Conservation (phyloP, 139 green algal species). For the Auxenochlorella pyrenoidosa region DNA sequence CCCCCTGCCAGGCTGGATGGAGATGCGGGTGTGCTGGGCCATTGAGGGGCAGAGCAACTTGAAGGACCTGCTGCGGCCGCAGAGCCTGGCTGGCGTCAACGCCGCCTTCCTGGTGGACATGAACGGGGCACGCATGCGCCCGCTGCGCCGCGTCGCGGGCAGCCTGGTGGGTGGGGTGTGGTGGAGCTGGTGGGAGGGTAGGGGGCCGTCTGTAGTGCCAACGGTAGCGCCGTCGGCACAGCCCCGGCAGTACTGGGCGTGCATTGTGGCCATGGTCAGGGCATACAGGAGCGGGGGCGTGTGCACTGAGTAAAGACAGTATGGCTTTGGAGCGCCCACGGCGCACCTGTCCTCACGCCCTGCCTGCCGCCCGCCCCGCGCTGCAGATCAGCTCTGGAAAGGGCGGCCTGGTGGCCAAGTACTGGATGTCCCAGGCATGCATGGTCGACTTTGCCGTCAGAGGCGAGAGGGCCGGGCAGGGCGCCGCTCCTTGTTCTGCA, state of each 20-base stretch:
- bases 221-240: no score
- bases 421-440: background rate
- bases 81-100: background rate
- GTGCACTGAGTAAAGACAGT: no score
- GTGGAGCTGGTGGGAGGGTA: background rate
- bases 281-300: no score
- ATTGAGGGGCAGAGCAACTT: background rate
- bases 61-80: background rate
- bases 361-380: no score
- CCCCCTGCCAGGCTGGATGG: background rate
- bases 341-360: no score
- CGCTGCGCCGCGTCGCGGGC: background rate
- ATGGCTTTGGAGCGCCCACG: no score
- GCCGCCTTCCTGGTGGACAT: constrained; percentile 5
- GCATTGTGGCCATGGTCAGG: no score
- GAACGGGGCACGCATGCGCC: background rate
- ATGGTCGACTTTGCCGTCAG: background rate
- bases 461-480: background rate
- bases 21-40: constrained; percentile 9
- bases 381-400: background rate
- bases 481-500: background rate
- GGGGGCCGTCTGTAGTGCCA: no score
- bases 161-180: background rate
- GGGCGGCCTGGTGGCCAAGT: background rate
- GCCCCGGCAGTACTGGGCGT: no score